Evolutionary conservation across 2,329 filamentous ascomycete species (phyloP).

Genomic region (Fusarium sp.): DNA sequence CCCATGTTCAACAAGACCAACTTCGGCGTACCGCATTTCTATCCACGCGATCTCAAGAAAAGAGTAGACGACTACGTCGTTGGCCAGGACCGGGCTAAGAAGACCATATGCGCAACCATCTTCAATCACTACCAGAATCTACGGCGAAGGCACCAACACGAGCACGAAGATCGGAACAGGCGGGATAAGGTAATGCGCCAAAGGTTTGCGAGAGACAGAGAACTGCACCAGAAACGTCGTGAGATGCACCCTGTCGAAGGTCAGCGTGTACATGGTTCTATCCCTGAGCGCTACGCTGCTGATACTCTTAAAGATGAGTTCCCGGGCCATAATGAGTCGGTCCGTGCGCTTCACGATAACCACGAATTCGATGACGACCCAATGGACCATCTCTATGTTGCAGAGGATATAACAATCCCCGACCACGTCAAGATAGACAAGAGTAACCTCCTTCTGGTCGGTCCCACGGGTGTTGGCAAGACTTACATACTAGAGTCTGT

Average conservation of each 20-base stretch:
- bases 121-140: conserved; percentile 97
- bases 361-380: conserved; percentile 44
- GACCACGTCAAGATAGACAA: conserved; percentile 84
- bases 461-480: conserved; percentile 94
- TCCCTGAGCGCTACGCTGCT: conserved; percentile 48
- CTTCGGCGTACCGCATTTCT: conserved; percentile 70
- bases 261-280: conserved; percentile 51
- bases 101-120: conserved; percentile 89
- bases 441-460: conserved; percentile 90
- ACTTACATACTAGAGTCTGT: conserved; percentile 84
- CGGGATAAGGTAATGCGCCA: conserved; percentile 76
- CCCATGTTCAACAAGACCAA: conserved; percentile 67
- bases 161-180: conserved; percentile 67
- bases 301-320: conserved; percentile 61
- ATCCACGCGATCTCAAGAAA: conserved; percentile 79
- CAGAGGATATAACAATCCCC: conserved; percentile 56
- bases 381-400: conserved; percentile 57
- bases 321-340: conserved; percentile 60
- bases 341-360: conserved; percentile 53
- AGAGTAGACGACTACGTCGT: conserved; percentile 96
- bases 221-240: conserved; percentile 61
- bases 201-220: conserved; percentile 74
- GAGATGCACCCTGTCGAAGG: conserved; percentile 83
- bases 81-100: conserved; percentile 93
- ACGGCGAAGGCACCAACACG: conserved; percentile 79